Evolutionary conservation across 257 asterid genomes (phyloP).

Genomic region (Solanum boliviense): DNA sequence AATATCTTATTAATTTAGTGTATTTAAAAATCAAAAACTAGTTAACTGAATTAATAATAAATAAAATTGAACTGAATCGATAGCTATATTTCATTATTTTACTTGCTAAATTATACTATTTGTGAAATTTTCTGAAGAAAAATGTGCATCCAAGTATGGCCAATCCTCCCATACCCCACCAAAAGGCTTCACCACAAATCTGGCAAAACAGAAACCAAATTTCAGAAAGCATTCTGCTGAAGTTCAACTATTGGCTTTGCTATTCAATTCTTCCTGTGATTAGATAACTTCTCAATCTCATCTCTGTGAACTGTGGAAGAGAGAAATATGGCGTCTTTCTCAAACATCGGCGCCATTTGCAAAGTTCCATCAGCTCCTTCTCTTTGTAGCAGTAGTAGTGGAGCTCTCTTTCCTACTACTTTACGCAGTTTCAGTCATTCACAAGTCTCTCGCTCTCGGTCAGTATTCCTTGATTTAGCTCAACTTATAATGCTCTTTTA

Average conservation of each 20-base stretch:
- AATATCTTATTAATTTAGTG: too few species aligned
- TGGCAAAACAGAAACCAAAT: neutral
- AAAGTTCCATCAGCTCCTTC: conserved; percentile 2
- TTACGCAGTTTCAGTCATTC: neutral
- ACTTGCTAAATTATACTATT: neutral
- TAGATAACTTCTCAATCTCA: neutral
- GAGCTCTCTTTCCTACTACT: neutral
- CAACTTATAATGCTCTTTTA: neutral
- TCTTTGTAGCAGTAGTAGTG: neutral
- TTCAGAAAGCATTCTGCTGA: neutral
- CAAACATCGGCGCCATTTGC: conserved; percentile 8
- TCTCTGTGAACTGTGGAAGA: neutral
- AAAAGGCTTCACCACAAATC: neutral
- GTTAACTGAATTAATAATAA: too few species aligned
- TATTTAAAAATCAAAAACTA: too few species aligned
- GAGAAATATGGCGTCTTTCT: conserved; percentile 1
- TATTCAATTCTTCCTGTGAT: neutral
- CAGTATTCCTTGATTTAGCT: neutral
- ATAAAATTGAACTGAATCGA: too few species aligned
- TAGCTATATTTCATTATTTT: neutral
- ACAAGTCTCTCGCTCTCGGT: conserved; percentile 11
- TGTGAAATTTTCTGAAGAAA: neutral
- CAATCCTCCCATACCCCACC: neutral
- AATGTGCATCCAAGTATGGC: neutral
- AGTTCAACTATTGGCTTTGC: neutral